Evolutionary conservation across 179 eudicot species (phyloP).

Genomic region (Pouteria campechiana): DNA sequence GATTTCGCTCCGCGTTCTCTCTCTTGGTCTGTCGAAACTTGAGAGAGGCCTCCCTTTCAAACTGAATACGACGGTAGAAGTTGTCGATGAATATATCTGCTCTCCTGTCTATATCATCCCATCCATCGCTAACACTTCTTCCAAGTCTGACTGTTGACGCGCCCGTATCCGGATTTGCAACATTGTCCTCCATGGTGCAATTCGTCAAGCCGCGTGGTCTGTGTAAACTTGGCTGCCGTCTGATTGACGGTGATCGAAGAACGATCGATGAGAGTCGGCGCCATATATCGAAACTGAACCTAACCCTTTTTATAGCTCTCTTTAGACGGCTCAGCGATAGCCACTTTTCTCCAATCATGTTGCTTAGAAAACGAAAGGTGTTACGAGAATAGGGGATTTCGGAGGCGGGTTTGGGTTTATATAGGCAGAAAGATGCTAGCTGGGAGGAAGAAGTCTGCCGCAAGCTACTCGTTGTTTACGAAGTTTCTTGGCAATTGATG

Average conservation of each 20-base stretch:
- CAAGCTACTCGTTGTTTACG: no score
- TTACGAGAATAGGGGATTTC: no score
- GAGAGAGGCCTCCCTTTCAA: conserved; percentile 64
- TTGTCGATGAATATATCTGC: conserved; percentile 51
- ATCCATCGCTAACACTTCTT: conserved; percentile 16
- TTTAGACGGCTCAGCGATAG: conserved; percentile 15
- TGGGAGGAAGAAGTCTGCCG: no score
- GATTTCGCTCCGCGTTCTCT: no score
- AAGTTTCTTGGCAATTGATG: no score
- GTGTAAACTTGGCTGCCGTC: conserved; percentile 10
- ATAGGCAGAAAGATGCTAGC: no score
- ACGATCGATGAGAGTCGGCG: conserved; percentile 10
- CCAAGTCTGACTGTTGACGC: conserved; percentile 10
- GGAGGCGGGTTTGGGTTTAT: no score
- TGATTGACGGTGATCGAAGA: conserved; percentile 7
- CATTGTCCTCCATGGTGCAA: background rate
- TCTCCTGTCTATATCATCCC: conserved; percentile 46
- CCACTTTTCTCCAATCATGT: no score
- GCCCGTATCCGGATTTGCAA: conserved; percentile 5
- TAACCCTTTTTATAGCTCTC: conserved; percentile 21
- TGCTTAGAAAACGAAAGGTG: no score
- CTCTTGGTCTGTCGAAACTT: no score
- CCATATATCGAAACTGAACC: conserved; percentile 11
- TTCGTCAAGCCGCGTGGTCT: conserved; percentile 20
- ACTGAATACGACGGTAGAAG: conserved; percentile 34